Conservation (phyloP, 2,329 filamentous ascomycete species). For the Thelonectria discophora region DNA sequence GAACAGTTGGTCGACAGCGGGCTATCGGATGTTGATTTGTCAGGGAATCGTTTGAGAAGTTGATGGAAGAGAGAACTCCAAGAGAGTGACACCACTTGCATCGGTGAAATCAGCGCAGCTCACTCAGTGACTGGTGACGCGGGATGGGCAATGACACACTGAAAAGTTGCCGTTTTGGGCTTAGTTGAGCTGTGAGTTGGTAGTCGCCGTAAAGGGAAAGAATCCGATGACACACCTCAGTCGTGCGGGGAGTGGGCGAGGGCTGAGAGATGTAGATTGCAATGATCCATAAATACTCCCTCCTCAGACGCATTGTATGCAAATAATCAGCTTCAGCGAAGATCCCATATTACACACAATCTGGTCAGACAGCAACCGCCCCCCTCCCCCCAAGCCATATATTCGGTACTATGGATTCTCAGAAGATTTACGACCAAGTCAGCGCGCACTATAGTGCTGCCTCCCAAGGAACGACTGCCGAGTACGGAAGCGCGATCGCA, state of each 20-base stretch:
- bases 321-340: neutral
- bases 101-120: neutral
- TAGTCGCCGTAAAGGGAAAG: conserved; percentile 14
- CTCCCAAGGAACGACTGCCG: conserved; percentile 39
- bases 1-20: neutral
- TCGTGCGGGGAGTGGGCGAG: neutral
- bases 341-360: neutral
- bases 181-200: neutral
- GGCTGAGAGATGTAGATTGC: neutral
- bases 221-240: conserved; percentile 31
- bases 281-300: conserved; percentile 2
- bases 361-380: neutral
- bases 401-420: conserved; percentile 38
- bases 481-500: conserved; percentile 54
- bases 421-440: conserved; percentile 49
- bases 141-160: conserved; percentile 24
- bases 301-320: neutral
- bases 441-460: conserved; percentile 48
- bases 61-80: neutral
- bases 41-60: neutral
- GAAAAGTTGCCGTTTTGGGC: conserved; percentile 25
- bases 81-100: neutral
- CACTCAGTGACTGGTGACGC: too few relatives aligned
- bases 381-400: conserved; percentile 4
- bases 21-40: neutral